A percentile compares a stretch with the other conserved stretches of the same genome.
Evolutionary conservation across 192 early-diverging fungal genomes (phyloP).

Genomic region (Backusella parvicylindrica): DNA sequence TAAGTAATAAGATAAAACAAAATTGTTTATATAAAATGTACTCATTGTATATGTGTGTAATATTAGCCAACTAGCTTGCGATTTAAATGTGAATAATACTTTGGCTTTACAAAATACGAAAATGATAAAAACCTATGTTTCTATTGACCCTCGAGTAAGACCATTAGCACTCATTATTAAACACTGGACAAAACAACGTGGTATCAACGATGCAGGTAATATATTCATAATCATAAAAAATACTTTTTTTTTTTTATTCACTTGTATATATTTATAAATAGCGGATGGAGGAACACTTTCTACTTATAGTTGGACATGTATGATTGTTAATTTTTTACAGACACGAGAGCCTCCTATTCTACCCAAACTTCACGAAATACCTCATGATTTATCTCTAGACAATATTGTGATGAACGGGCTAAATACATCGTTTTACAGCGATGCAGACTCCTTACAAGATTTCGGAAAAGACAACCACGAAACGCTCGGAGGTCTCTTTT

Average conservation of each 20-base stretch:
- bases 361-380: constrained; percentile 72
- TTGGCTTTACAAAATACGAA: constrained; percentile 88
- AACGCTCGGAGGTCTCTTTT: constrained; percentile 75
- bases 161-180: constrained; percentile 90
- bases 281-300: constrained; percentile 93
- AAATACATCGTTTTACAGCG: constrained; percentile 73
- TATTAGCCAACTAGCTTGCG: constrained; percentile 69
- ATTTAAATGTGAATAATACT: constrained; percentile 94
- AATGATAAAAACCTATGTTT: constrained; percentile 87
- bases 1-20: constrained; percentile 36
- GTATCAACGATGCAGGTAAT: constrained; percentile 84
- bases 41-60: background rate
- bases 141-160: constrained; percentile 79
- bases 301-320: constrained; percentile 93
- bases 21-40: background rate
- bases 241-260: background rate
- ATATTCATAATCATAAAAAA: background rate
- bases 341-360: constrained; percentile 86
- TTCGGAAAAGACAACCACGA: constrained; percentile 72
- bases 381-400: constrained; percentile 54
- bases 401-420: constrained; percentile 44
- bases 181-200: constrained; percentile 84
- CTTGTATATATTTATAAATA: constrained; percentile 23
- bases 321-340: constrained; percentile 92
- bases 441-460: constrained; percentile 60